A percentile compares a stretch with the other conserved stretches of the same genome.
phyloP scores from a whole-genome alignment of 108 stramenopile species.

The Skeletonema menzelii region DNA sequence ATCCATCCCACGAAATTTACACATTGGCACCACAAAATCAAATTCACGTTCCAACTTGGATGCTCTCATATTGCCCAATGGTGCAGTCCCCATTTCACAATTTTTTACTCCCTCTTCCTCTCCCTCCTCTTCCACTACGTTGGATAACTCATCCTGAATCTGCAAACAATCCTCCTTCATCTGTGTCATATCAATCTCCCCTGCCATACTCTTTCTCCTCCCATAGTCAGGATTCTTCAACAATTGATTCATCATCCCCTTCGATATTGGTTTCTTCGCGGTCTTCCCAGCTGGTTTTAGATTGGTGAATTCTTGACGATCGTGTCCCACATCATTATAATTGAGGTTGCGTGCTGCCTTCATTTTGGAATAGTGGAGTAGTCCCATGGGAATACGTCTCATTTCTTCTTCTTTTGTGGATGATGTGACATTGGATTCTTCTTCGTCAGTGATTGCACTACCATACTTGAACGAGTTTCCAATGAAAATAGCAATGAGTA shows the following conservation, averaged over 20 bases:
- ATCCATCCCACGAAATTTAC: slow-evolving; percentile 60
- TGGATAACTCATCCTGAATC: too few relatives aligned
- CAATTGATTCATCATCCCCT: not conserved
- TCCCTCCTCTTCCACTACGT: not conserved
- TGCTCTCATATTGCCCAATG: not conserved
- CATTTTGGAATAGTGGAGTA: not conserved
- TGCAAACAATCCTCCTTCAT: not conserved
- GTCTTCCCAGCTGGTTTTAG: not conserved
- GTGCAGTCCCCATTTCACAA: not conserved
- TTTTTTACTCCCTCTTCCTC: not conserved
- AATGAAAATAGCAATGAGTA: not conserved
- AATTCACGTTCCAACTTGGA: slow-evolving; percentile 1
- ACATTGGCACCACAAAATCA: slow-evolving; percentile 40
- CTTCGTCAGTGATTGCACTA: too few relatives aligned
- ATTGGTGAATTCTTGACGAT: slow-evolving; percentile 1
- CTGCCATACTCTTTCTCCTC: not conserved
- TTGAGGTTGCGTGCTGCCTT: not conserved
- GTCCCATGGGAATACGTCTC: not conserved
- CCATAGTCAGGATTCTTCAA: not conserved
- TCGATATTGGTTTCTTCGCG: not conserved
- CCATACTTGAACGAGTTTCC: not conserved
- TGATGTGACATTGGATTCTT: not conserved
- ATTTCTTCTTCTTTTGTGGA: not conserved
- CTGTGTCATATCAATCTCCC: not conserved
- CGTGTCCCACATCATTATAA: too few relatives aligned